phyloP scores from a whole-genome alignment of 495 filamentous ascomycete genomes.

The Xylaria flabelliformis region DNA sequence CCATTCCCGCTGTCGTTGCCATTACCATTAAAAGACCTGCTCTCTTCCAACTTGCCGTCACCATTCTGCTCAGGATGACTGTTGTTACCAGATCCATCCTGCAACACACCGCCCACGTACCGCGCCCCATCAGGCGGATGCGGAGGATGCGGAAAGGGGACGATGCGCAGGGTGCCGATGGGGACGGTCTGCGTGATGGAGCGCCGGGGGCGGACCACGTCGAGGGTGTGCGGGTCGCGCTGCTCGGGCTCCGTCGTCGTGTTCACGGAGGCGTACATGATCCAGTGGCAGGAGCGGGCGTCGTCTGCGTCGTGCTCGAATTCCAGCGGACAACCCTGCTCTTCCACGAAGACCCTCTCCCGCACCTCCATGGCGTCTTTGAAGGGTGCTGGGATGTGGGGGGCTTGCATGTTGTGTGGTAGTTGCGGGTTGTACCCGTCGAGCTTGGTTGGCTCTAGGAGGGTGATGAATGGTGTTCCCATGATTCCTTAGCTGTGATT shows the following conservation, averaged over 20 bases:
- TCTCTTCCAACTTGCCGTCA: conserved; percentile 19
- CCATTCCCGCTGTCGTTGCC: background rate
- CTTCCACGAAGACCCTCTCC: conserved; percentile 74
- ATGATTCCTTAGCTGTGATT: conserved; percentile 18
- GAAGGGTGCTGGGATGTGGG: conserved; percentile 66
- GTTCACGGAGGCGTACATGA: conserved; percentile 68
- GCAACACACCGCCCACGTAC: conserved; percentile 47
- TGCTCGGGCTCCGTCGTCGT: conserved; percentile 43
- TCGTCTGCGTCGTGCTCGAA: conserved; percentile 85
- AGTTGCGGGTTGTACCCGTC: conserved; percentile 51
- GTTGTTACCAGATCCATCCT: background rate
- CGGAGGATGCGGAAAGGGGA: conserved; percentile 74
- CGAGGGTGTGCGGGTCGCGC: conserved; percentile 39
- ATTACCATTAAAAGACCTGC: conserved; percentile 14
- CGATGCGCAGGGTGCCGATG: conserved; percentile 76
- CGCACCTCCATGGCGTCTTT: conserved; percentile 80
- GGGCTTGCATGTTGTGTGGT: conserved; percentile 50
- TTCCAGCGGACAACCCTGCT: conserved; percentile 71
- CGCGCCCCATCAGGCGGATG: conserved; percentile 57
- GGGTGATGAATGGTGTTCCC: conserved; percentile 55
- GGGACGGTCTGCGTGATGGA: conserved; percentile 53
- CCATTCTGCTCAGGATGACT: background rate
- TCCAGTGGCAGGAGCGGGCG: conserved; percentile 77
- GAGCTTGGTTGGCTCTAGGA: conserved; percentile 54
- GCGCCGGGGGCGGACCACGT: conserved; percentile 39